Conservation (phyloP, 2,329 filamentous ascomycete species). For the Orbilia javanica region DNA sequence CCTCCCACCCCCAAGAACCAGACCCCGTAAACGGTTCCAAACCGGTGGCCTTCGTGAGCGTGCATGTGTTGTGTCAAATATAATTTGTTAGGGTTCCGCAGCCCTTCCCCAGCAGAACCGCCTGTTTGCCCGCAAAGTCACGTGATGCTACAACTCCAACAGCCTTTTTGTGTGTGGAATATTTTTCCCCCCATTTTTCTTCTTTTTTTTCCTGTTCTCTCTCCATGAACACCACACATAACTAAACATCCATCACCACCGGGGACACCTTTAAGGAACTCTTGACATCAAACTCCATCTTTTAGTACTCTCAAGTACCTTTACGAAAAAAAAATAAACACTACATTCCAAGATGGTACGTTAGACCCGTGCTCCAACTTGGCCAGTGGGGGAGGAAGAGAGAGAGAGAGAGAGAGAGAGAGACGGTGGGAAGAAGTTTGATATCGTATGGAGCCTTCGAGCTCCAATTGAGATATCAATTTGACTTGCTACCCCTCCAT, state of each 20-base stretch:
- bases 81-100: conserved; percentile 50
- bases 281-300: conserved; percentile 51
- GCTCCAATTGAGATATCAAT: conserved; percentile 11
- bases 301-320: conserved; percentile 14
- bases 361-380: neutral
- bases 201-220: conserved; percentile 18
- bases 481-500: neutral
- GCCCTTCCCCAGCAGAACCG: conserved; percentile 20
- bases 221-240: conserved; percentile 44
- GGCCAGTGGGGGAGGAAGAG: too few species aligned
- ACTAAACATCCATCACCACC: conserved; percentile 16
- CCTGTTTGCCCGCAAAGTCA: conserved; percentile 10
- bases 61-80: neutral
- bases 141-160: conserved; percentile 33
- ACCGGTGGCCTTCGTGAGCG: neutral
- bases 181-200: conserved; percentile 35
- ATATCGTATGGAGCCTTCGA: neutral
- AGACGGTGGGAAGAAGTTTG: conserved; percentile 1
- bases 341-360: conserved; percentile 50
- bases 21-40: neutral
- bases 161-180: conserved; percentile 33
- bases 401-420: neutral
- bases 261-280: conserved; percentile 59
- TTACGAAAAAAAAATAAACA: conserved; percentile 20
- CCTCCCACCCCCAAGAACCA: neutral